phyloP scores from a whole-genome alignment of 805 yeast species.

The Scheffersomyces coipomensis region DNA sequence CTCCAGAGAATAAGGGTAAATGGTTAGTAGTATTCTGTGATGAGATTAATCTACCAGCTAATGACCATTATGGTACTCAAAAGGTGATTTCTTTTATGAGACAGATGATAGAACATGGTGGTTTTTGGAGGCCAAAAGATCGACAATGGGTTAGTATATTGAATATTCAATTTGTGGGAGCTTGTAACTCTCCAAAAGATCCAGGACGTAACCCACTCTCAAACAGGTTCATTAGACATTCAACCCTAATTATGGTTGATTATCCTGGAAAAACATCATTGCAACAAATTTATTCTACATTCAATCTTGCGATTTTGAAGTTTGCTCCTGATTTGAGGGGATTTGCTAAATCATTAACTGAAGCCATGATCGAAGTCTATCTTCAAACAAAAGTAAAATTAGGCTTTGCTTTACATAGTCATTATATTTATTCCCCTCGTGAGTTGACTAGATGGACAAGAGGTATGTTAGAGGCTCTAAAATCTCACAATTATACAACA shows the following conservation, averaged over 20 bases:
- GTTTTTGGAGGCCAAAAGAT: slow-evolving; percentile 70
- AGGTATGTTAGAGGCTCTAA: slow-evolving; percentile 61
- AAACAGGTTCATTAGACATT: slow-evolving; percentile 64
- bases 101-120: slow-evolving; percentile 67
- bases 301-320: slow-evolving; percentile 56
- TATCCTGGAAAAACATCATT: slow-evolving; percentile 71
- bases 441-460: slow-evolving; percentile 86
- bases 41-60: slow-evolving; percentile 79
- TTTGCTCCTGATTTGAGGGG: slow-evolving; percentile 61
- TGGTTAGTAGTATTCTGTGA: slow-evolving; percentile 87
- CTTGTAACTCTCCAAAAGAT: slow-evolving; percentile 88
- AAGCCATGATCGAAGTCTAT: slow-evolving; percentile 69
- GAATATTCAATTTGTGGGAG: slow-evolving; percentile 84
- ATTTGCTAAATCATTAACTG: slow-evolving; percentile 49
- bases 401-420: slow-evolving; percentile 39
- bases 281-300: slow-evolving; percentile 61
- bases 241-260: slow-evolving; percentile 67
- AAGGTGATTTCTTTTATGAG: slow-evolving; percentile 68
- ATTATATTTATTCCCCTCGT: slow-evolving; percentile 83
- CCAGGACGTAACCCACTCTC: slow-evolving; percentile 65
- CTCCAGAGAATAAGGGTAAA: slow-evolving; percentile 61
- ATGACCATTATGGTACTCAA: slow-evolving; percentile 74
- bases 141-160: slow-evolving; percentile 64
- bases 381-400: slow-evolving; percentile 40
- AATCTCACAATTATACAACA: slow-evolving; percentile 29